Evolutionary conservation across 139 green algal species (phyloP).

Genomic region (Tetradesmus lagerheimii): DNA sequence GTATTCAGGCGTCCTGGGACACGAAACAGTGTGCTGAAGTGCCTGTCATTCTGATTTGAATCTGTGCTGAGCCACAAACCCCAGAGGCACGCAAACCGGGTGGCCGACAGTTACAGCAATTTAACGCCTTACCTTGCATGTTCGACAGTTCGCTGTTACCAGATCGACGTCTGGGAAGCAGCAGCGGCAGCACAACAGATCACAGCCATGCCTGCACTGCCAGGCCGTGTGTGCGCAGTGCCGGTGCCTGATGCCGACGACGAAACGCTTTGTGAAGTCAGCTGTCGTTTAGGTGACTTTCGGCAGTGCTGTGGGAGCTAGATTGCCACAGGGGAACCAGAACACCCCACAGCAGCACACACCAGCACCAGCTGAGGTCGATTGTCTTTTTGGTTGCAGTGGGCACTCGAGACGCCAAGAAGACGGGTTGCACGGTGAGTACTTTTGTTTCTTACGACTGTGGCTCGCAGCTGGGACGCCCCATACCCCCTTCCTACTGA

Average conservation of each 20-base stretch:
- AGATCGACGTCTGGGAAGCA: neutral
- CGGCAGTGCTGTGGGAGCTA: neutral
- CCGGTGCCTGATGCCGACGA: constrained; percentile 19
- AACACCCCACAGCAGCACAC: neutral
- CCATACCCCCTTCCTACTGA: no score
- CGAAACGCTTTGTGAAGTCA: neutral
- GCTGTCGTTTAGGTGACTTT: constrained; percentile 17
- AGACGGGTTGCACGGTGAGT: constrained; percentile 23
- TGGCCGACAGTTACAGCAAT: no score
- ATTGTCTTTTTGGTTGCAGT: neutral
- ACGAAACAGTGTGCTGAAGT: no score
- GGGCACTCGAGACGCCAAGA: neutral
- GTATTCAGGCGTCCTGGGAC: neutral
- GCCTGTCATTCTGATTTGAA: neutral
- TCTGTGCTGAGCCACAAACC: neutral
- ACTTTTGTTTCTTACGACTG: neutral
- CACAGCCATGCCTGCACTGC: constrained; percentile 6
- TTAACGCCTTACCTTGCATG: no score
- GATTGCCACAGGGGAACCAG: neutral
- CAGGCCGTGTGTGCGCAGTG: neutral
- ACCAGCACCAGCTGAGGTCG: neutral
- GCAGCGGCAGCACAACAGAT: neutral
- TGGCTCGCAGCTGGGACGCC: no score
- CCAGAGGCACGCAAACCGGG: no score
- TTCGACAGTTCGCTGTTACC: no score